Percentiles rank a stretch among this genome's conserved stretches.
Conservation (phyloP, 192 early-diverging fungal genomes). For the Coemansia reversa region DNA sequence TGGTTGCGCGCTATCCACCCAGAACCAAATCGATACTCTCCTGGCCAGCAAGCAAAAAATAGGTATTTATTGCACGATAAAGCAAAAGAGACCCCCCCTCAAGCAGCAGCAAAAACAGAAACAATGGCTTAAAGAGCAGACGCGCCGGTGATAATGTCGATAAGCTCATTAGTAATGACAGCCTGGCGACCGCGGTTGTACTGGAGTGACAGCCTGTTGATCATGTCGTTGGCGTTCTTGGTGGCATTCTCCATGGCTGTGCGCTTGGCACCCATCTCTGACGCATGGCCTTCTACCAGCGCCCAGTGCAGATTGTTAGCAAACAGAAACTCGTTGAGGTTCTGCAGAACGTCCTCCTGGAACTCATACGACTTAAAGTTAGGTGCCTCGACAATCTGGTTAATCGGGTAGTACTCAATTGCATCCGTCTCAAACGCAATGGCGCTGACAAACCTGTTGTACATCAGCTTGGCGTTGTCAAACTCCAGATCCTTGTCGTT, state of each 20-base stretch:
- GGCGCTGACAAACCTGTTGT: slow-evolving; percentile 93
- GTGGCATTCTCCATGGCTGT: slow-evolving; percentile 99
- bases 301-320: slow-evolving; percentile 95
- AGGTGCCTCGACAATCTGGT: slow-evolving; percentile 69
- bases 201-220: slow-evolving; percentile 90
- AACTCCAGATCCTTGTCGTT: slow-evolving; percentile 58
- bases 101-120: neutral
- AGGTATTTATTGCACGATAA: neutral
- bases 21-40: neutral
- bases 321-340: slow-evolving; percentile 91
- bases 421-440: slow-evolving; percentile 86
- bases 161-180: slow-evolving; percentile 96
- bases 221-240: slow-evolving; percentile 99
- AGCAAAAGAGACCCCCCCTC: neutral
- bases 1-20: neutral
- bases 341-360: slow-evolving; percentile 82
- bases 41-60: neutral
- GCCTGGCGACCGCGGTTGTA: slow-evolving; percentile 99
- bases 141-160: slow-evolving; percentile 97
- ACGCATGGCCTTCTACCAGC: slow-evolving; percentile 92
- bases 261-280: slow-evolving; percentile 94
- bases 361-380: slow-evolving; percentile 90
- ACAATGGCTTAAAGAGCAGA: slow-evolving; percentile 71
- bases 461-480: slow-evolving; percentile 78
- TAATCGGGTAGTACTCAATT: slow-evolving; percentile 60